Evolutionary conservation across 2,329 filamentous ascomycete genomes (phyloP).

Genomic region (Ophiostoma novo-ulmi): DNA sequence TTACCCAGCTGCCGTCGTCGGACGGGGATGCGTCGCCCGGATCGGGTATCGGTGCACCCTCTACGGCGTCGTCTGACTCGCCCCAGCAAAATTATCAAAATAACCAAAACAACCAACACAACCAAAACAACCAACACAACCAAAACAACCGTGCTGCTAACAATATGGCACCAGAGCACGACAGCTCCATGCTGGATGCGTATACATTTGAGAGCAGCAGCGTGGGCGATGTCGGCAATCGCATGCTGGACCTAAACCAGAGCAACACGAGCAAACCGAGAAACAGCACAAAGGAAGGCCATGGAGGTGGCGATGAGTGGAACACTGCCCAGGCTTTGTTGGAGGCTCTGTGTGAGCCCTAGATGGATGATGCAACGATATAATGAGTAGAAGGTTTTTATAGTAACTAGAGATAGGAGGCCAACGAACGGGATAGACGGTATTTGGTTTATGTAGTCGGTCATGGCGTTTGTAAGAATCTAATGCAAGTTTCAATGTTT

Average conservation of each 20-base stretch:
- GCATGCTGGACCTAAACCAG: neutral
- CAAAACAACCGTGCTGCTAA: neutral
- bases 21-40: conserved; percentile 28
- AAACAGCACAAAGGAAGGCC: neutral
- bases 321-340: conserved; percentile 39
- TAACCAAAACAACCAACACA: too few relatives aligned
- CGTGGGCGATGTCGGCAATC: neutral
- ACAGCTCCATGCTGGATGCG: neutral
- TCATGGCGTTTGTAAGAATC: neutral
- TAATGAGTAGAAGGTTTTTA: neutral
- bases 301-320: conserved; percentile 32
- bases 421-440: neutral
- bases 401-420: neutral
- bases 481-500: neutral
- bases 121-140: too few relatives aligned
- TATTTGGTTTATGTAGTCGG: neutral
- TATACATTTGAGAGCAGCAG: conserved; percentile 1
- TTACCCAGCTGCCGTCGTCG: conserved; percentile 26
- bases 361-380: neutral
- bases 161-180: neutral
- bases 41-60: conserved; percentile 28
- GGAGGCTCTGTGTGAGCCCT: conserved; percentile 33
- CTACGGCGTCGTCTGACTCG: conserved; percentile 19
- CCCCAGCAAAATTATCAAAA: neutral
- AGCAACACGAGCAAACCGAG: neutral